phyloP scores from a whole-genome alignment of 2,329 filamentous ascomycete genomes.

The Verticillium tricorpus region DNA sequence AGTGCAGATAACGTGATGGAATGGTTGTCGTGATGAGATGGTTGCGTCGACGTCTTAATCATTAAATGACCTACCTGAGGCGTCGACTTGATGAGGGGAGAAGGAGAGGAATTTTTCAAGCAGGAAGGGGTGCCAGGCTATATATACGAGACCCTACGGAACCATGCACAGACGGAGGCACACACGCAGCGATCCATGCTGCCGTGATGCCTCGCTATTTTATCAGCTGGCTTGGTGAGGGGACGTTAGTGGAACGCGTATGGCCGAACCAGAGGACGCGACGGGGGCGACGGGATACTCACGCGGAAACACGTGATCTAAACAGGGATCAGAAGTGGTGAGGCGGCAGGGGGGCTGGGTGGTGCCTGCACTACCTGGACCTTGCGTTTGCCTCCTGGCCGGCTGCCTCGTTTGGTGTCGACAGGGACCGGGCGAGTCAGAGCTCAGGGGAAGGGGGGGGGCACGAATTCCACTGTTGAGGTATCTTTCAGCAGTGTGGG shows the following conservation, averaged over 20 bases:
- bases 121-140: constrained; percentile 9
- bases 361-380: neutral
- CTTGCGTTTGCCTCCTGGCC: neutral
- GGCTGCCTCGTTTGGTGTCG: neutral
- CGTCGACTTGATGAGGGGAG: constrained; percentile 13
- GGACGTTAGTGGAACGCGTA: constrained; percentile 10
- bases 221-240: constrained; percentile 8
- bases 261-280: neutral
- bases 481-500: constrained; percentile 1
- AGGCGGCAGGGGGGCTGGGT: neutral
- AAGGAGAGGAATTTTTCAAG: constrained; percentile 3
- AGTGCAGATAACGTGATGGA: constrained; percentile 10
- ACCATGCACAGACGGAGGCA: constrained; percentile 9
- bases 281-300: neutral
- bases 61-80: constrained; percentile 26
- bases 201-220: constrained; percentile 9
- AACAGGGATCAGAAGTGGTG: neutral
- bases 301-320: constrained; percentile 9
- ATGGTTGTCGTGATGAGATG: neutral
- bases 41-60: constrained; percentile 4
- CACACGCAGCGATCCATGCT: constrained; percentile 1
- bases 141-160: constrained; percentile 10
- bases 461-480: neutral
- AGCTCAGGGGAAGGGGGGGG: constrained; percentile 3
- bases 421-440: neutral